Conservation (phyloP, 805 yeast species). For the Myxozyma melibiosi region DNA sequence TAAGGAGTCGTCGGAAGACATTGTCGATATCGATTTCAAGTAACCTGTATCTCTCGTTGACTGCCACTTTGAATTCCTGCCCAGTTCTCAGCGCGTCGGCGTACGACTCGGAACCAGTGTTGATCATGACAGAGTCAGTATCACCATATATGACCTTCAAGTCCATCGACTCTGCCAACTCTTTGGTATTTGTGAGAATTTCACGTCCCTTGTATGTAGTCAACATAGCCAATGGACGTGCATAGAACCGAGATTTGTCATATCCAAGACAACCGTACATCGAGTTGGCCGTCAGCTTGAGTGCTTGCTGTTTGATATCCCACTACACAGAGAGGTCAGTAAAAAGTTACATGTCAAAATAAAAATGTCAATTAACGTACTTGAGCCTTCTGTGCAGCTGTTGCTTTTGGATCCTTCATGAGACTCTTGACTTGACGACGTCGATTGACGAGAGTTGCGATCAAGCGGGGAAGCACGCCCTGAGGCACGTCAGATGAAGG, state of each 20-base stretch:
- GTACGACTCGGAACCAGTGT: conserved; percentile 72
- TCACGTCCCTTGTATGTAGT: conserved; percentile 96
- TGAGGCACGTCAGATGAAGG: conserved; percentile 61
- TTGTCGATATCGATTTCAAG: conserved; percentile 95
- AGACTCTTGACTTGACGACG: conserved; percentile 90
- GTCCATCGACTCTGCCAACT: conserved; percentile 81
- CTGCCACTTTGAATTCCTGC: conserved; percentile 76
- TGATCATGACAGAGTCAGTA: conserved; percentile 98
- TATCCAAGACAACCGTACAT: conserved; percentile 99
- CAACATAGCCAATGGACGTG: conserved; percentile 92
- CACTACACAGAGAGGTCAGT: conserved; percentile 53
- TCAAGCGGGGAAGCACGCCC: conserved; percentile 85
- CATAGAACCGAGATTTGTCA: conserved; percentile 88
- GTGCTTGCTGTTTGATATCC: conserved; percentile 94
- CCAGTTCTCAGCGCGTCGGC: conserved; percentile 81
- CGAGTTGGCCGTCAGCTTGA: conserved; percentile 97
- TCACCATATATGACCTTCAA: conserved; percentile 94
- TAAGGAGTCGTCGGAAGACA: conserved; percentile 76
- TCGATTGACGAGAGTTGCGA: conserved; percentile 81
- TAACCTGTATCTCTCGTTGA: conserved; percentile 82
- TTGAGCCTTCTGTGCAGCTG: conserved; percentile 53
- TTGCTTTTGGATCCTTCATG: conserved; percentile 71
- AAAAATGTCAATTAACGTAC: background rate
- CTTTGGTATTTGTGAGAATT: conserved; percentile 88
- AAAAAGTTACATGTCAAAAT: background rate